Base-by-base conservation (phyloP, 495 filamentous ascomycete genomes). In the Penicillium canariense region DNA sequence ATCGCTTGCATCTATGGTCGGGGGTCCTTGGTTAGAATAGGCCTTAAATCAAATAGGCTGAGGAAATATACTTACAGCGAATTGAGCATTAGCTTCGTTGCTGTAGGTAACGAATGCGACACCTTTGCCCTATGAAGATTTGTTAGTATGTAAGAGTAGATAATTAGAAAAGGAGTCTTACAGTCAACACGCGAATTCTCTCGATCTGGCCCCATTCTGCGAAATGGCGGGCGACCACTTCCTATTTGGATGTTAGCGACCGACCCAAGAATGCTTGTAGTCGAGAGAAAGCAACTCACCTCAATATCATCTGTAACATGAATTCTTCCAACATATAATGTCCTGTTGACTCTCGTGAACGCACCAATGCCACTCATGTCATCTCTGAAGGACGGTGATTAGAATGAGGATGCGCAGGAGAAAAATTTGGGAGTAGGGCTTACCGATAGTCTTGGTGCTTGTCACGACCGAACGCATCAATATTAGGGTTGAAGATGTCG, bases 241-340 rank as follows among this genome's bases (percentile, higher is more conserved):
- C 94, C 50, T 32, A 44, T 43, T 10, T 28, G 3, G 25, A 18
- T 8, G 26, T 46, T 46, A 46, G 18, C 23, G 20, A 9, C 31
- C 5, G 12, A 8, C 14, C 10, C 28, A 25, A 17, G 10, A 18
- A 6, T 6, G n/a, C n/a, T n/a, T 2, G 6, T 9, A 10, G 1
- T 10, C 0, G 28, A 11, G 12, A 4, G 25, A 46, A 8, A 35
- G 14, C 14, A 23, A 35, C 46, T 20, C n/a, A 48, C 46, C 67
- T 97, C 92, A 55, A 97, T 97, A 66, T 96, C 93, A 70, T 97
- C 93, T n/a, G 85, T 91, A 17, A 96, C 93, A 65, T 96, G 89
- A 55, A 97, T 96, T 22, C 92, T 78, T 4, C 94, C 94, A 8
- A 96, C 77, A 62, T 98, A 98, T 9, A 98, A 78, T 3, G 95